Conservation (phyloP, 1,284 basidiomycete species). For the Rhodofomes roseus region DNA sequence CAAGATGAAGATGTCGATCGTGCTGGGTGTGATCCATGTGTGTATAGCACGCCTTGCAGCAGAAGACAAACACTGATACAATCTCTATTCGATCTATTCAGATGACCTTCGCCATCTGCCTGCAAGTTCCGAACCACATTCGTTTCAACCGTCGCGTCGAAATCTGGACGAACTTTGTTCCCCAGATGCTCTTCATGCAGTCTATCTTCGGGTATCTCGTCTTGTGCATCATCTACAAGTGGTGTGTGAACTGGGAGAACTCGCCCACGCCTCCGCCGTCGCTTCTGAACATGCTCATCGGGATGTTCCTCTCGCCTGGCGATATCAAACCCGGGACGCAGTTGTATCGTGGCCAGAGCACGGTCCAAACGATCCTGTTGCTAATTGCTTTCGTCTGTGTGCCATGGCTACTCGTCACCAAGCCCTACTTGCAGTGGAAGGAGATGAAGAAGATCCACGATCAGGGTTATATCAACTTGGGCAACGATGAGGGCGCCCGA, state of each 20-base stretch:
- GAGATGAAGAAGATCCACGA: slow-evolving; percentile 84
- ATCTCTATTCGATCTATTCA: slow-evolving; percentile 28
- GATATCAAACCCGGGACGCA: slow-evolving; percentile 66
- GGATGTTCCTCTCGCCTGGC: slow-evolving; percentile 91
- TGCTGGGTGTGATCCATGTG: slow-evolving; percentile 96
- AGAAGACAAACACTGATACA: background rate
- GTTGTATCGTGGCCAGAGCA: slow-evolving; percentile 87
- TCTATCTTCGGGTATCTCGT: slow-evolving; percentile 98
- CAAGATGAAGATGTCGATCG: slow-evolving; percentile 99
- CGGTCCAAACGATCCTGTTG: slow-evolving; percentile 81
- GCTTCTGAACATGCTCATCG: slow-evolving; percentile 93
- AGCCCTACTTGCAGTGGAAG: slow-evolving; percentile 93
- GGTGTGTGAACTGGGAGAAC: slow-evolving; percentile 88
- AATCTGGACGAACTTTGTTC: slow-evolving; percentile 93
- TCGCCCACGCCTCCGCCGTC: slow-evolving; percentile 78
- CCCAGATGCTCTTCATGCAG: slow-evolving; percentile 96
- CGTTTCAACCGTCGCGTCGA: slow-evolving; percentile 86
- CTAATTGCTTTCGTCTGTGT: slow-evolving; percentile 86
- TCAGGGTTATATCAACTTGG: slow-evolving; percentile 80
- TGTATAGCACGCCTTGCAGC: slow-evolving; percentile 27
- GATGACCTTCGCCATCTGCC: slow-evolving; percentile 98
- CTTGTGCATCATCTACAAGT: slow-evolving; percentile 96
- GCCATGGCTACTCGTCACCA: slow-evolving; percentile 91
- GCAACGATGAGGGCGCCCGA: slow-evolving; percentile 43
- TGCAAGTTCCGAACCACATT: slow-evolving; percentile 94